Base-by-base conservation (phyloP, 2,329 filamentous ascomycete species). In the Nigrograna mackinnonii region DNA sequence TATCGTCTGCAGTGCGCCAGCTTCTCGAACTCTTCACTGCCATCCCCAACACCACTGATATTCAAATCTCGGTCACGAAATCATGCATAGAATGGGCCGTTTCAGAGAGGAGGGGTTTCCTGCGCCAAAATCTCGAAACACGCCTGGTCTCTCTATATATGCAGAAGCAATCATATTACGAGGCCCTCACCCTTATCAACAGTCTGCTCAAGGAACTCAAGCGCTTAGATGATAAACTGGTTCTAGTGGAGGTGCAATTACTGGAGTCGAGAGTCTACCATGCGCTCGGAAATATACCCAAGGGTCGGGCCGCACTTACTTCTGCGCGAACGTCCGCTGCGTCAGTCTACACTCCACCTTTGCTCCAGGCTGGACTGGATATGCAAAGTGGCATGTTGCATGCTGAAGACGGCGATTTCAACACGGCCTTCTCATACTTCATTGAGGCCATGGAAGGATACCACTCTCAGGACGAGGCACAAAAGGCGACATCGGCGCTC, bases 311-410 rank as follows among this genome's bases (percentile, higher is more conserved):
- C 35, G 94, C 94, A 40, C 79, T 99, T 51, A 99, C 94, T 17
- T 92, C 89, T 50, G 92, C 94, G 43, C 86, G 94, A 62, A 99
- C 94, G 35, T 95, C 89, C 58, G 94, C 95, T 41, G 94, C 95
- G 37, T 96, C 91, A 20, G 94, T 99, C 50, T 99, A 99, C 78
- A 96, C 91, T 18, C 94, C 94, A 38, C 94, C 95, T 3, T 79
- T 95, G 54, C 81, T 99, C 44, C 95, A 99, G 75, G 94, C 94
- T 34, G 91, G 94, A 60, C 82, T 99, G 55, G 94, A 99, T 67
- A 97, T 99, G 94, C 94, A 99, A 78, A 96, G 90, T 52, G 95
- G 94, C 55, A 97, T 97, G 87, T 83, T 99, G 45, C 95, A 99
- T 70, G 94, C 94, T 18, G 95, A 99, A 74, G 94, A 99, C 69